These are phyloP conservation scores for Zygosaccharomyces sapae DNA, from an alignment of 1,139 yeast genomes.

Conservation along the genomic window DNA sequence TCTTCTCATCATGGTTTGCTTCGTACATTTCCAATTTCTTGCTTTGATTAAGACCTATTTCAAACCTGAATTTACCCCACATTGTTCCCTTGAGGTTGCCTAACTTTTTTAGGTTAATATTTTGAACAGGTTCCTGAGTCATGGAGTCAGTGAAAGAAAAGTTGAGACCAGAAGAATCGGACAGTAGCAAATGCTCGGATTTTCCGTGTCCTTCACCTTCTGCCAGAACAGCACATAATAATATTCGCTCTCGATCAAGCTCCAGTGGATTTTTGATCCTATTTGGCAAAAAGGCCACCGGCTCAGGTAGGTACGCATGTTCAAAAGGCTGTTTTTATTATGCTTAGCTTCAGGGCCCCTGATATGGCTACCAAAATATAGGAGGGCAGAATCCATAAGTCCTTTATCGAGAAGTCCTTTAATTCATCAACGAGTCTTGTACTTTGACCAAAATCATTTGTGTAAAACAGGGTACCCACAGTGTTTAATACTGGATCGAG, in stretches of 20 bases:
- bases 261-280: conserved; percentile 9
- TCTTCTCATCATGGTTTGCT: neutral
- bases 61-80: conserved; percentile 6
- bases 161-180: conserved; percentile 33
- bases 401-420: conserved; percentile 16
- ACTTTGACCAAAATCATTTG: conserved; percentile 20
- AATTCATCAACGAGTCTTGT: conserved; percentile 18
- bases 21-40: neutral
- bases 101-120: neutral
- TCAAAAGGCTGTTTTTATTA: conserved; percentile 21
- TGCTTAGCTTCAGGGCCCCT: conserved; percentile 27
- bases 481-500: neutral
- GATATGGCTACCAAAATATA: conserved; percentile 23
- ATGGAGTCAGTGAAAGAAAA: conserved; percentile 8
- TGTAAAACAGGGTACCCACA: conserved; percentile 6
- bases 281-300: neutral
- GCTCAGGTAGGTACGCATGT: neutral
- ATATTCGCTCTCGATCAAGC: conserved; percentile 23
- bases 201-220: conserved; percentile 1
- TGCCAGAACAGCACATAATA: conserved; percentile 16
- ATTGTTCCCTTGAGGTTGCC: conserved; percentile 21
- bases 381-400: conserved; percentile 17
- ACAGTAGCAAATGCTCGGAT: conserved; percentile 17
- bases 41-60: neutral
- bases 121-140: neutral